Evolutionary conservation across 139 green algal species (phyloP).

Genomic region (Coelastrella sp.): DNA sequence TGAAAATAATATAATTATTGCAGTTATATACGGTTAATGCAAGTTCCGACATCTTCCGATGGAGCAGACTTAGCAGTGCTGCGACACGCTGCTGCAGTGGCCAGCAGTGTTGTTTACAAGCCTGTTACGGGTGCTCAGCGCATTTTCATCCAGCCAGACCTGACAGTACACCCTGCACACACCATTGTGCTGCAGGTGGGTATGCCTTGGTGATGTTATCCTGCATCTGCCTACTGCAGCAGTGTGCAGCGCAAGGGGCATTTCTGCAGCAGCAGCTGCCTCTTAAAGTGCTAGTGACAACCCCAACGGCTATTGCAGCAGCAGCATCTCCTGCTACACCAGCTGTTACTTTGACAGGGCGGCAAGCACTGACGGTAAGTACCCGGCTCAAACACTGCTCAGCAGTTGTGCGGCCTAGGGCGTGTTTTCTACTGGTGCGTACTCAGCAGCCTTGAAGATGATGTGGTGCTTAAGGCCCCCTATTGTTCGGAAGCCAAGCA

Average conservation of each 20-base stretch:
- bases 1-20: too few relatives aligned
- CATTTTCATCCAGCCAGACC: background rate
- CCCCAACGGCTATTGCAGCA: constrained; percentile 42
- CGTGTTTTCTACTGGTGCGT: too few relatives aligned
- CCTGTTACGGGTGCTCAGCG: too few relatives aligned
- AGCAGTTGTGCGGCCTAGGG: background rate
- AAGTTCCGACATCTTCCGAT: too few relatives aligned
- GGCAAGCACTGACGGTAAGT: constrained; percentile 55
- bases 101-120: too few relatives aligned
- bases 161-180: background rate
- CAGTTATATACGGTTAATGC: too few relatives aligned
- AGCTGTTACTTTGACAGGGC: constrained; percentile 32
- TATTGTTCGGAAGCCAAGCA: too few relatives aligned
- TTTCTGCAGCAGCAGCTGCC: constrained; percentile 61
- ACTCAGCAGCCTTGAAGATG: too few relatives aligned
- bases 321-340: background rate
- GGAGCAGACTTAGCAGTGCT: too few relatives aligned
- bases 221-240: background rate
- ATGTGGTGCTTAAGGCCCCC: too few relatives aligned
- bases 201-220: background rate
- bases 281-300: constrained; percentile 49
- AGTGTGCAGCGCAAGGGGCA: background rate
- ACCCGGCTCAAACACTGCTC: background rate
- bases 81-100: too few relatives aligned
- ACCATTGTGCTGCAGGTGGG: background rate